phyloP scores from a whole-genome alignment of 345 rosid species.

The Ailanthus altissimus region DNA sequence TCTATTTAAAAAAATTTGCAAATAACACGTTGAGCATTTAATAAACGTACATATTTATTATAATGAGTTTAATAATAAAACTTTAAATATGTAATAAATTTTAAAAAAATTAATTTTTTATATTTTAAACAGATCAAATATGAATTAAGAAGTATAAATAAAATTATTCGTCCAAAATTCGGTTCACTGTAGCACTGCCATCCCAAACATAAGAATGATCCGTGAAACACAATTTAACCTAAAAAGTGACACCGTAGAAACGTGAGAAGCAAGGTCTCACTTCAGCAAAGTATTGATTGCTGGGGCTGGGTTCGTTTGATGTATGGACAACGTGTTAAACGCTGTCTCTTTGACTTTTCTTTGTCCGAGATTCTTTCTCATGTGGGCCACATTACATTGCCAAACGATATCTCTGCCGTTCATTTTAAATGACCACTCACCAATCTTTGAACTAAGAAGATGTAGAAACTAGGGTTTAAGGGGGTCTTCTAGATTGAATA shows the following conservation, averaged over 20 bases:
- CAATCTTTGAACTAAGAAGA: background rate
- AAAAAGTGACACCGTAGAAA: background rate
- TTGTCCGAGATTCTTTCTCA: background rate
- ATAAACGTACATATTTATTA: no score
- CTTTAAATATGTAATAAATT: no score
- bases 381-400: background rate
- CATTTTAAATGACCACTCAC: background rate
- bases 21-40: no score
- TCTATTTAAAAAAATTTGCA: no score
- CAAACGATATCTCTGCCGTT: background rate
- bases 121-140: no score
- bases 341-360: background rate
- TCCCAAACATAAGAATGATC: background rate
- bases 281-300: background rate
- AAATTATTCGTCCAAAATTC: no score
- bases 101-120: no score
- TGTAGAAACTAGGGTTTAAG: background rate
- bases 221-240: background rate
- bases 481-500: background rate
- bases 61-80: no score
- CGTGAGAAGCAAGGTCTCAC: slow-evolving; percentile 4
- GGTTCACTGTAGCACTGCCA: no score
- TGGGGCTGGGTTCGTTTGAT: no score
- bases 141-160: no score
- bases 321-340: background rate